Conservation (phyloP, 805 yeast species). For the Candida schatavii region DNA sequence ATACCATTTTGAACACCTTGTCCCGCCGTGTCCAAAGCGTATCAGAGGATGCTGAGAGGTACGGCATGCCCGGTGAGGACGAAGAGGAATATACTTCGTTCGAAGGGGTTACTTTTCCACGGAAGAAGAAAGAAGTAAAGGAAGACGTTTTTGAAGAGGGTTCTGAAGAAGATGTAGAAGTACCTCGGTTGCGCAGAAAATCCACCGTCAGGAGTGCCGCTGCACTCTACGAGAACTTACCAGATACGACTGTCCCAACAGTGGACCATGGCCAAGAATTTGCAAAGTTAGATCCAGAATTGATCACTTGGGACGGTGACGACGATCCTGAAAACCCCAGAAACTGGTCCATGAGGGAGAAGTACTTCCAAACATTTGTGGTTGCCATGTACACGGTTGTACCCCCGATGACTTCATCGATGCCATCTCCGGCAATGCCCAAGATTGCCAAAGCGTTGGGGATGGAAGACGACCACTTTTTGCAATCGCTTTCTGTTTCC, state of each 20-base stretch:
- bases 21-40: conserved; percentile 22
- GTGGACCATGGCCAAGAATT: conserved; percentile 53
- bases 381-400: conserved; percentile 56
- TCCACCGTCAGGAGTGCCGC: neutral
- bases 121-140: neutral
- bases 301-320: conserved; percentile 65
- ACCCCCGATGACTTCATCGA: conserved; percentile 62
- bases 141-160: conserved; percentile 1
- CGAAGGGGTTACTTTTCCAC: neutral
- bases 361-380: conserved; percentile 42
- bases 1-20: conserved; percentile 40
- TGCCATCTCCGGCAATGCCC: conserved; percentile 58
- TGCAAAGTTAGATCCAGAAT: conserved; percentile 55
- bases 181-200: neutral
- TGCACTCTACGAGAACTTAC: conserved; percentile 12
- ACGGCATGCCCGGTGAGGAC: conserved; percentile 1
- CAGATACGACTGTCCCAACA: conserved; percentile 32
- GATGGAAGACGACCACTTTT: conserved; percentile 35
- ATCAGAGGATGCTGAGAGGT: conserved; percentile 8
- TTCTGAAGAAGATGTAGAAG: conserved; percentile 6
- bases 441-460: conserved; percentile 45
- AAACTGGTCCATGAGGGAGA: conserved; percentile 50
- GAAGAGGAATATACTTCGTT: conserved; percentile 1
- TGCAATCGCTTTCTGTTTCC: conserved; percentile 55
- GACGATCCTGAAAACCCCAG: conserved; percentile 64